Percentiles rank a stretch among this genome's conserved stretches.
Conservation (phyloP, 768 basidiomycete genomes). For the Ephemerocybe angulata region DNA sequence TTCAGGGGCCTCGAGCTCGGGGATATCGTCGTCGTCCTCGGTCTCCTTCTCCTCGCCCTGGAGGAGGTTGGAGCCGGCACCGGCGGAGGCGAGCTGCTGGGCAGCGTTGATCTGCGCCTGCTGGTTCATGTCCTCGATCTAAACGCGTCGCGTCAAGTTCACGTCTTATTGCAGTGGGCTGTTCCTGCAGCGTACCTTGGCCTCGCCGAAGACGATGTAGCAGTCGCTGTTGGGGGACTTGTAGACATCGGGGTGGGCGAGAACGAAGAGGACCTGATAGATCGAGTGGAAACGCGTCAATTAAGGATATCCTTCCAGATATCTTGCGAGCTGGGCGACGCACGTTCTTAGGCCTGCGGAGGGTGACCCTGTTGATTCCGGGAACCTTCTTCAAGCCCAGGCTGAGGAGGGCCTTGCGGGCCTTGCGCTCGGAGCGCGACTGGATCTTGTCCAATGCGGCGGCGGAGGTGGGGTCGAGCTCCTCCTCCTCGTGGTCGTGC, state of each 20-base stretch:
- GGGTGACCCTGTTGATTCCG: slow-evolving; percentile 90
- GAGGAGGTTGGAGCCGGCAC: slow-evolving; percentile 36
- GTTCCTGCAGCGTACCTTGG: slow-evolving; percentile 54
- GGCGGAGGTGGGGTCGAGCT: slow-evolving; percentile 81
- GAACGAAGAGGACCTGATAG: slow-evolving; percentile 79
- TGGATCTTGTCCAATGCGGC: slow-evolving; percentile 90
- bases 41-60: slow-evolving; percentile 45
- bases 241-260: slow-evolving; percentile 94
- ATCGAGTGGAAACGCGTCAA: slow-evolving; percentile 7
- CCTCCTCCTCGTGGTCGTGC: slow-evolving; percentile 39
- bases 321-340: slow-evolving; percentile 22
- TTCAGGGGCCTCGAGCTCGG: slow-evolving; percentile 77
- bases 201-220: slow-evolving; percentile 99
- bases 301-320: not conserved
- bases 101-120: slow-evolving; percentile 73
- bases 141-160: no score
- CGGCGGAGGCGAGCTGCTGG: slow-evolving; percentile 68
- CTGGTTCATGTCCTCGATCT: slow-evolving; percentile 88
- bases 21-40: slow-evolving; percentile 70
- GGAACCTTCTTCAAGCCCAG: slow-evolving; percentile 92
- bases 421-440: slow-evolving; percentile 92
- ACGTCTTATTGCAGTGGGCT: not conserved
- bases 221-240: slow-evolving; percentile 96
- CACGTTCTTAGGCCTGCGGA: slow-evolving; percentile 93
- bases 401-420: slow-evolving; percentile 86